Evolutionary conservation across 83 land plant genomes (phyloP), one percentile per base, ranked within the genome.

Genomic region (Picea engelmannii): DNA sequence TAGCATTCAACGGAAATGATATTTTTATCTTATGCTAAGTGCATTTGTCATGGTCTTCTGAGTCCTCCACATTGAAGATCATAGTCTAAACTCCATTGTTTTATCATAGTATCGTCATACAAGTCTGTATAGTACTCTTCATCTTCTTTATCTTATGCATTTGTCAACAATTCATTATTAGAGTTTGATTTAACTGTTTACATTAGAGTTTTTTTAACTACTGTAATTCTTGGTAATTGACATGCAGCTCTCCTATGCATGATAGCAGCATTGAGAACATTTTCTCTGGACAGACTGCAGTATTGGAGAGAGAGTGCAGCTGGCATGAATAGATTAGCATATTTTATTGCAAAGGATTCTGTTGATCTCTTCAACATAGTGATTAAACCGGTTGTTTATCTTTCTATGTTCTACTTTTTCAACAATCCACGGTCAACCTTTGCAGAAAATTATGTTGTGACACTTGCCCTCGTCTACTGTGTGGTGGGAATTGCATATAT

Each of bases 231-330:
- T 73, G 24, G 49, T 47, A 4, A 6, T 73, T 73, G 52, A 73
- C 49, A 73, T 73, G 87, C 97, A 98, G 99, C 99, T 75, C 91
- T 98, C 18, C 87, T 98, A 65, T 86, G 95, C 82, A 94, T 96
- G 90, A 94, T 98, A 80, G 88, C 97, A 60, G 95, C 99, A 69
- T 83, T 98, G 87, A 89, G 99, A 86, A 90, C 99, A 40, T 98
- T 98, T 89, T 93, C 97, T 62, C 86, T 84, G 16, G 99, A 98
- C 76, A 98, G 92, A 82, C 82, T 98, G 47, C 90, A 96, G 16
- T 95, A 89, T 78, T 96, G 99, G 99, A 92, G 99, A 73, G 99
- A 98, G 82, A 94, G 99, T 85, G 90, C 98, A 16, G 93, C 99
- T 62, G 98, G 99, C 78, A 95, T 98, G 86, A 98, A 98, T 88